These are phyloP conservation scores for Sporobolomyces pararoseus DNA, from an alignment of 768 basidiomycete genomes.

Conservation along the genomic window DNA sequence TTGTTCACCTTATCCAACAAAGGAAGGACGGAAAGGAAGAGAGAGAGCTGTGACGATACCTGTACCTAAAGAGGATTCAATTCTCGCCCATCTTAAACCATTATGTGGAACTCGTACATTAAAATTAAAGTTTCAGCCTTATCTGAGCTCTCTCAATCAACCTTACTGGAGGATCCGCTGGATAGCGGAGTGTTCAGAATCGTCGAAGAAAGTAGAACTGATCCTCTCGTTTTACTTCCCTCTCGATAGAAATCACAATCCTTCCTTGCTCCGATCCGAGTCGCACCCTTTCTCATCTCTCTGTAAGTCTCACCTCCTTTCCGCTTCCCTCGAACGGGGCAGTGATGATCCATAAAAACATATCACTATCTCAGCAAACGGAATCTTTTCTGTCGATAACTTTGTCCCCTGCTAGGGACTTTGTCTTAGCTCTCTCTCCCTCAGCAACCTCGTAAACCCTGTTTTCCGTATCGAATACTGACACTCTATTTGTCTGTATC, in stretches of 20 bases:
- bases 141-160: constrained; percentile 1
- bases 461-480: no score
- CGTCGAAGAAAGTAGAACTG: background rate
- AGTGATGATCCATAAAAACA: constrained; percentile 18
- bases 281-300: background rate
- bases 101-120: constrained; percentile 11
- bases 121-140: constrained; percentile 33
- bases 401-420: constrained; percentile 30
- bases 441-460: no score
- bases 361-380: constrained; percentile 41
- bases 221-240: background rate
- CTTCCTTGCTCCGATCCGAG: no score
- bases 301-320: background rate
- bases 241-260: no score
- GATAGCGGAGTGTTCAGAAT: no score
- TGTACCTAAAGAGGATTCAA: background rate
- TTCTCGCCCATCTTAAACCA: constrained; percentile 13
- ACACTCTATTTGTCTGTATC: no score
- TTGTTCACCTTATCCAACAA: no score
- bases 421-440: constrained; percentile 22
- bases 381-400: constrained; percentile 22
- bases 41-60: constrained; percentile 13
- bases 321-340: background rate
- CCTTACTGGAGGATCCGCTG: background rate
- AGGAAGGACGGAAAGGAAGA: background rate